These are phyloP conservation scores for Pleodorina starrii DNA, from an alignment of 139 green algal species.

Conservation along the genomic window DNA sequence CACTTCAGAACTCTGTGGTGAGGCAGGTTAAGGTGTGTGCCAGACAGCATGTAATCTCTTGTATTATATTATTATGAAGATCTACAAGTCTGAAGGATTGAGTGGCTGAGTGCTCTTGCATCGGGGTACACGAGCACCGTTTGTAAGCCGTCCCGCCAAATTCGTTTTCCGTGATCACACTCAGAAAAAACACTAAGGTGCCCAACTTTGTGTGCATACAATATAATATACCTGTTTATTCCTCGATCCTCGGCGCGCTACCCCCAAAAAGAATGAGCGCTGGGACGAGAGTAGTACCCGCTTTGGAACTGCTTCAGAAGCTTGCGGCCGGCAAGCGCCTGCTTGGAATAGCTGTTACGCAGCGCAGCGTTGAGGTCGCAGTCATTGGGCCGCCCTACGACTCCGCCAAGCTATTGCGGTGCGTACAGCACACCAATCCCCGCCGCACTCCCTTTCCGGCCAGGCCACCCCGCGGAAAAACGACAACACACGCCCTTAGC, in stretches of 20 bases:
- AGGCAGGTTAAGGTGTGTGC: too few species aligned
- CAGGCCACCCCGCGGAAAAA: neutral
- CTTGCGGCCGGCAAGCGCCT: neutral
- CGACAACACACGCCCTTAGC: neutral
- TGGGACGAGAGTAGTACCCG: neutral
- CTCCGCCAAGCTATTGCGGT: neutral
- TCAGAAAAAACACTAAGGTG: too few species aligned
- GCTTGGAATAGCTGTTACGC: conserved; percentile 30
- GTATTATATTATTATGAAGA: too few species aligned
- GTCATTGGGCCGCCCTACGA: conserved; percentile 23
- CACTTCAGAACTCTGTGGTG: too few species aligned
- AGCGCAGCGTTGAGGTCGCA: neutral
- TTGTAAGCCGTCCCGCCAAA: conserved; percentile 22
- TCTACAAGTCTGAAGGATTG: too few species aligned
- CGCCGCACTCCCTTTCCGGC: neutral
- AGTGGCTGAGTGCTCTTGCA: too few species aligned
- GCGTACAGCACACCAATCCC: neutral
- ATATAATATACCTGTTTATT: too few species aligned
- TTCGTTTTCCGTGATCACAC: too few species aligned
- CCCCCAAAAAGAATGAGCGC: conserved; percentile 6
- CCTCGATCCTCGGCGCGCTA: too few species aligned
- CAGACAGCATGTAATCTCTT: too few species aligned
- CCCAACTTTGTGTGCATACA: too few species aligned
- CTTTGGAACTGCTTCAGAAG: neutral
- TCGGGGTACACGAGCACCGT: too few species aligned